Percentiles rank a stretch among this genome's conserved stretches.
Conservation (phyloP, 2,329 filamentous ascomycete species). For the Colletotrichum chrysophilum region DNA sequence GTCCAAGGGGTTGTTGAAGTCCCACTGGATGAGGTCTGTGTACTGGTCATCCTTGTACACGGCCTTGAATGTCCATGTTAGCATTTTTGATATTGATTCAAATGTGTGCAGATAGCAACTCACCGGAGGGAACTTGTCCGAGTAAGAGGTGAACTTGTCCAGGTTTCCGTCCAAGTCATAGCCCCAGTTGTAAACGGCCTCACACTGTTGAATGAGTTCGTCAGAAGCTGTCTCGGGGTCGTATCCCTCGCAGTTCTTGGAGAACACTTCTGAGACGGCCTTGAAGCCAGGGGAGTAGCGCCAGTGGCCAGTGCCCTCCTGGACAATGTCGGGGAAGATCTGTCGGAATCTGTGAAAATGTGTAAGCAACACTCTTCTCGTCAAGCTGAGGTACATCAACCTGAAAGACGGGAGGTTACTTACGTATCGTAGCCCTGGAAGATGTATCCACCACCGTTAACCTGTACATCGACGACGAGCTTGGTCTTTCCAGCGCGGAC, state of each 20-base stretch:
- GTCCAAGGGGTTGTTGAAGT: slow-evolving; percentile 47
- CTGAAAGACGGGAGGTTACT: neutral
- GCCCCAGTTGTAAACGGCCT: slow-evolving; percentile 52
- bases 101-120: slow-evolving; percentile 24
- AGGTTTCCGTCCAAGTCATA: slow-evolving; percentile 53
- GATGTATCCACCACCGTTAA: slow-evolving; percentile 63
- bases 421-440: slow-evolving; percentile 56
- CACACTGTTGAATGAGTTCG: slow-evolving; percentile 39
- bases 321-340: slow-evolving; percentile 49
- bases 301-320: slow-evolving; percentile 42
- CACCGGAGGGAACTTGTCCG: slow-evolving; percentile 45
- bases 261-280: slow-evolving; percentile 47
- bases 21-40: slow-evolving; percentile 56
- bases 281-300: slow-evolving; percentile 45
- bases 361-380: neutral
- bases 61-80: slow-evolving; percentile 38
- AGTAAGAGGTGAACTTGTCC: slow-evolving; percentile 54
- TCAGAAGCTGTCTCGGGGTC: slow-evolving; percentile 39
- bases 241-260: slow-evolving; percentile 45
- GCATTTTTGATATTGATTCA: slow-evolving; percentile 15
- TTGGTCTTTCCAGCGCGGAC: slow-evolving; percentile 58
- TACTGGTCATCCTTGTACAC: slow-evolving; percentile 34
- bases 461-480: slow-evolving; percentile 64
- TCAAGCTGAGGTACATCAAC: neutral
- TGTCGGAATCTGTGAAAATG: slow-evolving; percentile 49